A percentile compares a stretch with the other conserved stretches of the same genome.
Evolutionary conservation across 306 rosid species (phyloP).

Genomic region (Cucurbita pepo): DNA sequence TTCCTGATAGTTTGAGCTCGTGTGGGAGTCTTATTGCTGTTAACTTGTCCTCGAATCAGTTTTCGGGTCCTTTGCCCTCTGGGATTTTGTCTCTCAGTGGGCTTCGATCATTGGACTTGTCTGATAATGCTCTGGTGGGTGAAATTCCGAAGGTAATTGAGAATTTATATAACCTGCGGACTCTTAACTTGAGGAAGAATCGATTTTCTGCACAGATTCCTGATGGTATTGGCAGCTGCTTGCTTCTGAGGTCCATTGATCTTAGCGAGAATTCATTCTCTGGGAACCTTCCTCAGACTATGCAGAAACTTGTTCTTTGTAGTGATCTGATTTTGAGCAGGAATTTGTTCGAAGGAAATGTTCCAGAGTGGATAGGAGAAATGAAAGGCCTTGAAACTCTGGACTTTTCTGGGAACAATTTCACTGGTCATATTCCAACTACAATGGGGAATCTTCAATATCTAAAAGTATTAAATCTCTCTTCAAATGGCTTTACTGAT

Average conservation of each 20-base stretch:
- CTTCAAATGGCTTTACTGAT: slow-evolving; percentile 54
- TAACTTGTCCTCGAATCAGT: slow-evolving; percentile 44
- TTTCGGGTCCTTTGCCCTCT: slow-evolving; percentile 37
- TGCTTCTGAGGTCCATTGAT: slow-evolving; percentile 48
- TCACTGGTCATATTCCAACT: slow-evolving; percentile 35
- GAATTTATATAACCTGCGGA: slow-evolving; percentile 44
- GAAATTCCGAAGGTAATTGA: slow-evolving; percentile 39
- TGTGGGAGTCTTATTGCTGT: slow-evolving; percentile 44
- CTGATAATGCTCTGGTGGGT: slow-evolving; percentile 51
- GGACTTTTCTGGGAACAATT: slow-evolving; percentile 50
- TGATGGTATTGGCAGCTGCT: slow-evolving; percentile 50
- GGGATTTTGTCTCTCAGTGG: slow-evolving; percentile 52
- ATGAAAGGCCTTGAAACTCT: slow-evolving; percentile 37
- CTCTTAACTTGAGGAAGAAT: slow-evolving; percentile 32
- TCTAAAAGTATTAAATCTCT: slow-evolving; percentile 32
- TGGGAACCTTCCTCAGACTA: slow-evolving; percentile 38
- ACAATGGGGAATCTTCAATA: slow-evolving; percentile 38
- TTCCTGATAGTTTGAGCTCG: slow-evolving; percentile 43
- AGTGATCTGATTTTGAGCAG: slow-evolving; percentile 25
- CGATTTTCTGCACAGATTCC: slow-evolving; percentile 58
- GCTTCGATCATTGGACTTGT: slow-evolving; percentile 64
- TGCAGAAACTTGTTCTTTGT: slow-evolving; percentile 30
- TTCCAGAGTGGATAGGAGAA: slow-evolving; percentile 63
- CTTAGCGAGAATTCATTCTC: slow-evolving; percentile 41
- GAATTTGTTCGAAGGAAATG: slow-evolving; percentile 29